These are phyloP conservation scores for Fusarium palustre DNA, from an alignment of 2,329 filamentous ascomycete species.

Conservation along the genomic window DNA sequence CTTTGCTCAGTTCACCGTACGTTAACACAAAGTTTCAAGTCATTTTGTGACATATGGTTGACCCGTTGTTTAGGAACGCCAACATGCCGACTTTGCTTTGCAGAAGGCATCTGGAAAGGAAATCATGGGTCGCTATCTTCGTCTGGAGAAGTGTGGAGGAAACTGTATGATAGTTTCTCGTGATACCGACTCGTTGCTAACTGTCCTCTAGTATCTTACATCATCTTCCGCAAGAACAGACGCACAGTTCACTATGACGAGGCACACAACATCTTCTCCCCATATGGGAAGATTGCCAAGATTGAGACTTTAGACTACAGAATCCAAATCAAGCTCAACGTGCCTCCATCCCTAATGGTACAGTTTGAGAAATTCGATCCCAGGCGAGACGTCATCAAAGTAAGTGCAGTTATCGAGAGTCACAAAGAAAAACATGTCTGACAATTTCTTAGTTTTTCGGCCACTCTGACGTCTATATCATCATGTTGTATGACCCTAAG, in stretches of 20 bases:
- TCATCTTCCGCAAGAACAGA: conserved; percentile 57
- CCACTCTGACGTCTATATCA: neutral
- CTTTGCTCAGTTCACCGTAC: conserved; percentile 72
- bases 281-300: conserved; percentile 59
- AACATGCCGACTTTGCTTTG: conserved; percentile 63
- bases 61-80: conserved; percentile 55
- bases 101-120: conserved; percentile 58
- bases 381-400: conserved; percentile 60
- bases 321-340: conserved; percentile 50
- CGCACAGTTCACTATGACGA: conserved; percentile 57
- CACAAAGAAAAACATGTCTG: neutral
- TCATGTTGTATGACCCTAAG: conserved; percentile 29
- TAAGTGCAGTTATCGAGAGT: conserved; percentile 49
- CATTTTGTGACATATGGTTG: conserved; percentile 28
- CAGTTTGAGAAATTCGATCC: conserved; percentile 65
- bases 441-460: conserved; percentile 1
- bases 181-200: conserved; percentile 39
- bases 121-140: conserved; percentile 68
- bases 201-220: conserved; percentile 58
- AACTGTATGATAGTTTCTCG: conserved; percentile 60
- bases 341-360: conserved; percentile 58
- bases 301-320: conserved; percentile 52
- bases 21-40: conserved; percentile 37
- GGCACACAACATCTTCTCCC: conserved; percentile 56
- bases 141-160: conserved; percentile 70